Percentiles rank a stretch among this genome's conserved stretches.
These are phyloP conservation scores for Mycena polygramma DNA, from an alignment of 768 basidiomycete species.

Conservation along the genomic window DNA sequence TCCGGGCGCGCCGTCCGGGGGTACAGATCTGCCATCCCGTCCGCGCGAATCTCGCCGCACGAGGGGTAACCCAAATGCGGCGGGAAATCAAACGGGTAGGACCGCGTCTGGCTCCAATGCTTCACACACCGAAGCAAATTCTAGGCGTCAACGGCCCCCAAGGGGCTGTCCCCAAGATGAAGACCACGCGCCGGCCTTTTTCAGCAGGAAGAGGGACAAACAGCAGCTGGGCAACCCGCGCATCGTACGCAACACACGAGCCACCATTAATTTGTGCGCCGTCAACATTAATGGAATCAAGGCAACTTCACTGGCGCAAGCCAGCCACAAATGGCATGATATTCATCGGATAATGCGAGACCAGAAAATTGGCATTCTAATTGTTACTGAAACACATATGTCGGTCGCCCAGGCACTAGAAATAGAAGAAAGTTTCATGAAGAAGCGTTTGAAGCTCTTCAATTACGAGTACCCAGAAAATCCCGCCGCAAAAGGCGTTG, in stretches of 20 bases:
- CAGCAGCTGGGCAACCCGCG: too few species aligned
- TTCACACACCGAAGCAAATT: background rate
- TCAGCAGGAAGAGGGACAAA: too few species aligned
- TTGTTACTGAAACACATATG: conserved; percentile 17
- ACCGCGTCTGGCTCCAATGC: background rate
- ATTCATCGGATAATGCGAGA: conserved; percentile 5
- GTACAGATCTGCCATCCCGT: background rate
- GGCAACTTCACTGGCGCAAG: background rate
- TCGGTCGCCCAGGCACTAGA: conserved; percentile 10
- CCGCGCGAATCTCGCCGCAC: background rate
- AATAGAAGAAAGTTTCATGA: conserved; percentile 12
- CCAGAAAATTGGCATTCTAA: background rate
- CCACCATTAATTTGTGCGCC: too few species aligned
- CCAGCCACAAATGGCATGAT: conserved; percentile 19
- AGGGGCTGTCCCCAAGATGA: too few species aligned
- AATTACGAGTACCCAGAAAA: conserved; percentile 8
- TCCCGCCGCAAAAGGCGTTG: conserved; percentile 13
- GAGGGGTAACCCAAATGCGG: background rate
- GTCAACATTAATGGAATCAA: too few species aligned
- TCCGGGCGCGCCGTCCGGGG: background rate
- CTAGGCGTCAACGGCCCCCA: too few species aligned
- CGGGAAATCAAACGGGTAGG: background rate
- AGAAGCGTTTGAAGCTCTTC: background rate
- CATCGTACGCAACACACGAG: too few species aligned
- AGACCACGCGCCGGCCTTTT: too few species aligned